phyloP scores from a whole-genome alignment of 345 rosid genomes.

The Populus alba region DNA sequence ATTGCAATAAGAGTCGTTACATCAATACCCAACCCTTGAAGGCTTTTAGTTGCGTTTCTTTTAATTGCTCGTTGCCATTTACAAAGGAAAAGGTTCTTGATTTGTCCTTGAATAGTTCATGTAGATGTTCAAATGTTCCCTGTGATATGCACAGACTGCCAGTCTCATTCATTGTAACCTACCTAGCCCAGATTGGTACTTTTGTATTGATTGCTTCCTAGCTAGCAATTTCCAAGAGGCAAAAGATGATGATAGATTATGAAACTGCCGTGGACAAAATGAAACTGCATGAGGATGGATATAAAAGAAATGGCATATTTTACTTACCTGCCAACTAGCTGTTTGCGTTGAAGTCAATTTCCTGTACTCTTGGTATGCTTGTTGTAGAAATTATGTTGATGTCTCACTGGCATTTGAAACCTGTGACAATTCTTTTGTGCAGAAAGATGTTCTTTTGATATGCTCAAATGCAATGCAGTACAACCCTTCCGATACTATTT shows the following conservation, averaged over 20 bases:
- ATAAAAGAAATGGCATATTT: not conserved
- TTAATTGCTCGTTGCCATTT: not conserved
- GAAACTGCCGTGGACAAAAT: not conserved
- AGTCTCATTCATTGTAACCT: not conserved
- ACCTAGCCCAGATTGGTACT: not conserved
- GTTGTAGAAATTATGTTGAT: slow-evolving; percentile 3
- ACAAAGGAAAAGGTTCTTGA: not conserved
- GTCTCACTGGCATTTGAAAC: slow-evolving; percentile 6
- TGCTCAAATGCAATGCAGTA: slow-evolving; percentile 95
- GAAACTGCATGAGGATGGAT: not conserved
- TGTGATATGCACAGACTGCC: not conserved
- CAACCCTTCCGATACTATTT: slow-evolving; percentile 88
- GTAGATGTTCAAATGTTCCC: not conserved
- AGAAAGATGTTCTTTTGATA: slow-evolving; percentile 79
- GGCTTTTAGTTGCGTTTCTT: not conserved
- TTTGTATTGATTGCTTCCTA: not conserved
- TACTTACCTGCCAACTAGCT: not conserved
- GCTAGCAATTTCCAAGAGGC: not conserved
- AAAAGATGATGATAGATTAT: not conserved
- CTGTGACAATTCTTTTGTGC: slow-evolving; percentile 32
- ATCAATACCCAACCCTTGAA: no score
- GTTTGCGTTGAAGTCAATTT: not conserved
- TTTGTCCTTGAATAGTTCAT: not conserved
- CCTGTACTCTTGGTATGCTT: not conserved
- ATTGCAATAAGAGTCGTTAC: no score